A percentile compares a stretch with the other conserved stretches of the same genome.
Conservation (phyloP, 805 yeast species). For the Candida nonsorbophila region DNA sequence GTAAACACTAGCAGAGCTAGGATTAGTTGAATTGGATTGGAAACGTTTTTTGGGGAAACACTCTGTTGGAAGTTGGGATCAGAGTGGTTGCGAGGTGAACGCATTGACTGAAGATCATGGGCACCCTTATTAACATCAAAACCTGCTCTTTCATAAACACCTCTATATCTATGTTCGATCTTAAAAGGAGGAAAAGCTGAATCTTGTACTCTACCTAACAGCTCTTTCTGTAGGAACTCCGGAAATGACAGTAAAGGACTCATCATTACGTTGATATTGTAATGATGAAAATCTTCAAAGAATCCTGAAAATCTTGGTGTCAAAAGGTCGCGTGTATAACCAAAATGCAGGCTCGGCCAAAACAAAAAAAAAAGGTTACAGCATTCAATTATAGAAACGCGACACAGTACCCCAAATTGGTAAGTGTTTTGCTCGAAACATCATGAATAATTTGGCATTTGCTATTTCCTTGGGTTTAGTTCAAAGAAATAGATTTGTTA, state of each 20-base stretch:
- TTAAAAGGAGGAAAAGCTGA: conserved; percentile 70
- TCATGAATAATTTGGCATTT: conserved; percentile 16
- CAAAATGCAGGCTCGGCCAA: too few species aligned
- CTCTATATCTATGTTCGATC: conserved; percentile 53
- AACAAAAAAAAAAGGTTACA: too few species aligned
- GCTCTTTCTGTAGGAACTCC: conserved; percentile 14
- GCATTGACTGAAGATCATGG: too few species aligned
- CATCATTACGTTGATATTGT: background rate
- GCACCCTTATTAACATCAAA: conserved; percentile 48
- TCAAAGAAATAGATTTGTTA: conserved; percentile 13
- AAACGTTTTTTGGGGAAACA: too few species aligned
- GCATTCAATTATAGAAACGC: too few species aligned
- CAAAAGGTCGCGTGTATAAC: too few species aligned
- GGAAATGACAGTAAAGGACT: conserved; percentile 9
- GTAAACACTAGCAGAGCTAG: too few species aligned
- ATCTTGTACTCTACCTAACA: conserved; percentile 23
- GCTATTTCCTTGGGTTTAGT: conserved; percentile 15
- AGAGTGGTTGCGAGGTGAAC: background rate
- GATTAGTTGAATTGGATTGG: too few species aligned
- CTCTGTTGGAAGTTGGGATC: conserved; percentile 1
- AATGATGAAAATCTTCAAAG: too few species aligned
- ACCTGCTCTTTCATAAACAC: conserved; percentile 81
- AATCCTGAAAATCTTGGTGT: too few species aligned
- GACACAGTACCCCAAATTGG: too few species aligned
- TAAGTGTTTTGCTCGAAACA: too few species aligned